phyloP scores from a whole-genome alignment of 192 early-diverging fungal genomes.

The Entomortierella lignicola region DNA sequence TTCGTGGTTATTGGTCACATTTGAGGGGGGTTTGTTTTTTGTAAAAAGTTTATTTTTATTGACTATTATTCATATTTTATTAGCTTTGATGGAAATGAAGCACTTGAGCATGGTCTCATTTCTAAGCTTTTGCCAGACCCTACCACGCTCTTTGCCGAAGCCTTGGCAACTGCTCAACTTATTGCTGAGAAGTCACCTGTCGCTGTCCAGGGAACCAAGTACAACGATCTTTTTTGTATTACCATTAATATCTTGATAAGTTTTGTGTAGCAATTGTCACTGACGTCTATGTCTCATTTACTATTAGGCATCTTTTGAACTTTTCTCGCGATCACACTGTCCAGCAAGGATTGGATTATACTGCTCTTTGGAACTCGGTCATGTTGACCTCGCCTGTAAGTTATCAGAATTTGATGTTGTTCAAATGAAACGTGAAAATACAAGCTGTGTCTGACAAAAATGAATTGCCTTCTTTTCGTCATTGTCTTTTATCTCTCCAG shows the following conservation, averaged over 20 bases:
- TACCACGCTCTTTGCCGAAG: conserved; percentile 56
- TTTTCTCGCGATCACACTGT: conserved; percentile 94
- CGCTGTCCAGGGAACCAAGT: conserved; percentile 88
- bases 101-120: conserved; percentile 62
- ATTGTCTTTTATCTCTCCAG: too few relatives aligned
- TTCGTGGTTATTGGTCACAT: too few relatives aligned
- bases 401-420: neutral
- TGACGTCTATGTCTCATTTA: too few relatives aligned
- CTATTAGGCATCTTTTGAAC: conserved; percentile 82
- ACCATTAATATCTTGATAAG: neutral
- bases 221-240: conserved; percentile 20
- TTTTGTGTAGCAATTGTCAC: neutral
- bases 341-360: conserved; percentile 88
- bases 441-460: neutral
- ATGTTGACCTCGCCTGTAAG: conserved; percentile 82
- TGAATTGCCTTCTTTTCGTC: neutral
- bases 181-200: conserved; percentile 94
- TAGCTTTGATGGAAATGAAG: conserved; percentile 71
- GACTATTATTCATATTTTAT: conserved; percentile 7
- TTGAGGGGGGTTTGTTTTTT: neutral
- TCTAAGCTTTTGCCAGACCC: conserved; percentile 43
- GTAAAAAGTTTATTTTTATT: neutral
- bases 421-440: too few relatives aligned
- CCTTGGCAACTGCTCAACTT: conserved; percentile 72
- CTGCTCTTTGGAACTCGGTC: conserved; percentile 87